Evolutionary conservation across 208 protist genomes (phyloP).

Genomic region (Trypanosomatidae sp.): DNA sequence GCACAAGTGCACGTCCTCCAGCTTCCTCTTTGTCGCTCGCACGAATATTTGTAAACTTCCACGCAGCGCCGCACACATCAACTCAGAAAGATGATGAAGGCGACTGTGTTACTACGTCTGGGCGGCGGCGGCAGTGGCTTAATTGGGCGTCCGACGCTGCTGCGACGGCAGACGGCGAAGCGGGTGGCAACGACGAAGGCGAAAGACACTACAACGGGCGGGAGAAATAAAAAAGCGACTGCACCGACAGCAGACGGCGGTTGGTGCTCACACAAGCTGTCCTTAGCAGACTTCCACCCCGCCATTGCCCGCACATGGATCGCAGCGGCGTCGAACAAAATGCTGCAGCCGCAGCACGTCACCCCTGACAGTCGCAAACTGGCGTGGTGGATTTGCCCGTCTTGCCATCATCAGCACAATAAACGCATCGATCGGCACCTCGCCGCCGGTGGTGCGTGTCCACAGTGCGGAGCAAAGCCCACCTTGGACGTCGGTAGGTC

Average conservation of each 20-base stretch:
- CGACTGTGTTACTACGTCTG: background rate
- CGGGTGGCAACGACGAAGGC: background rate
- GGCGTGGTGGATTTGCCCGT: constrained; percentile 76
- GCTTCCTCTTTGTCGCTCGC: background rate
- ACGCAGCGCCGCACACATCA: background rate
- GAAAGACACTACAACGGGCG: background rate
- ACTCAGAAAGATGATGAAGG: background rate
- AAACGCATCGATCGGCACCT: constrained; percentile 81
- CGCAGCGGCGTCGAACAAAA: constrained; percentile 71
- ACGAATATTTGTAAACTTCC: background rate
- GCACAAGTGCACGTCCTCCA: background rate
- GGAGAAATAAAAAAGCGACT: background rate
- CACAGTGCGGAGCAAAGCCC: constrained; percentile 53
- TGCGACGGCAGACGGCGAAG: background rate
- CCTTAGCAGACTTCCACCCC: constrained; percentile 61
- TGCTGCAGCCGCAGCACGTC: constrained; percentile 83
- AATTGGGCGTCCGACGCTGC: constrained; percentile 5
- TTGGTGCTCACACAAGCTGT: constrained; percentile 4
- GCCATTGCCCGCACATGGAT: constrained; percentile 69
- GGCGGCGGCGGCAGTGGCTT: background rate
- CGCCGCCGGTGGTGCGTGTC: constrained; percentile 64
- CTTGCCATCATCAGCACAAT: constrained; percentile 60
- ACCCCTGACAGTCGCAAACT: constrained; percentile 61
- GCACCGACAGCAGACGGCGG: background rate
- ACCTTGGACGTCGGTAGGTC: background rate